A percentile compares a stretch with the other conserved stretches of the same genome.
These are phyloP conservation scores for Didymosphaeria variabile DNA, from an alignment of 2,329 filamentous ascomycete genomes.

Conservation along the genomic window DNA sequence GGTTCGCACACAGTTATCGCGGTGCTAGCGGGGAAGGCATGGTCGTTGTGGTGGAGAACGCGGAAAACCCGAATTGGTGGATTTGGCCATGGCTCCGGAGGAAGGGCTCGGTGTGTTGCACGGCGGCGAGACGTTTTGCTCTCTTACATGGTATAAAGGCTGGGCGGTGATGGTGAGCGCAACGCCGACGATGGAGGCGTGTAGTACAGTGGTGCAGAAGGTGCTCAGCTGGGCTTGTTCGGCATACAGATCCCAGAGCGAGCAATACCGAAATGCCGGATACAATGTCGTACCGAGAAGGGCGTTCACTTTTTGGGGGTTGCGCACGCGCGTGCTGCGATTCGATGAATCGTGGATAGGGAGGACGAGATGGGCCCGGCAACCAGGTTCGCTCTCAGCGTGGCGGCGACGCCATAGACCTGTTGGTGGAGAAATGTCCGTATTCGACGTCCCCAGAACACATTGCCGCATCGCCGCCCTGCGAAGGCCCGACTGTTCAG, in stretches of 20 bases:
- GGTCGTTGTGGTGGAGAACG: not conserved
- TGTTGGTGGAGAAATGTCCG: conserved; percentile 1
- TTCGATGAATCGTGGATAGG: not conserved
- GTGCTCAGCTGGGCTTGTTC: conserved; percentile 4
- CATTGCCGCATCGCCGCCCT: not conserved
- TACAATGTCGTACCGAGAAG: conserved; percentile 3
- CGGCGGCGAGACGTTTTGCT: not conserved
- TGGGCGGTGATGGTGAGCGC: conserved; percentile 3
- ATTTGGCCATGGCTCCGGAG: not conserved
- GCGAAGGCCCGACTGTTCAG: not conserved
- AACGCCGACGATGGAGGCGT: conserved; percentile 10
- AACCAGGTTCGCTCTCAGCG: conserved; percentile 8
- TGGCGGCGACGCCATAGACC: conserved; percentile 10
- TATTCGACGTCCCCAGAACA: not conserved
- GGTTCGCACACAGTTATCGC: conserved; percentile 4
- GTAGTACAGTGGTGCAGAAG: conserved; percentile 2
- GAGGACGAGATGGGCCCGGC: not conserved
- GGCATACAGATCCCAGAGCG: not conserved
- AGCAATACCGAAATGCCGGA: conserved; percentile 1
- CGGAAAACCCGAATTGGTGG: not conserved
- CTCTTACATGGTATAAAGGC: not conserved
- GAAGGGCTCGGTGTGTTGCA: conserved; percentile 8
- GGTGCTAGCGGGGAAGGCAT: not conserved
- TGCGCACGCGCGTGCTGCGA: conserved; percentile 9
- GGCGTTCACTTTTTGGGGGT: conserved; percentile 5